A percentile compares a stretch with the other conserved stretches of the same genome.
phyloP scores from a whole-genome alignment of 495 filamentous ascomycete genomes.

The Penicillium cataractarum region DNA sequence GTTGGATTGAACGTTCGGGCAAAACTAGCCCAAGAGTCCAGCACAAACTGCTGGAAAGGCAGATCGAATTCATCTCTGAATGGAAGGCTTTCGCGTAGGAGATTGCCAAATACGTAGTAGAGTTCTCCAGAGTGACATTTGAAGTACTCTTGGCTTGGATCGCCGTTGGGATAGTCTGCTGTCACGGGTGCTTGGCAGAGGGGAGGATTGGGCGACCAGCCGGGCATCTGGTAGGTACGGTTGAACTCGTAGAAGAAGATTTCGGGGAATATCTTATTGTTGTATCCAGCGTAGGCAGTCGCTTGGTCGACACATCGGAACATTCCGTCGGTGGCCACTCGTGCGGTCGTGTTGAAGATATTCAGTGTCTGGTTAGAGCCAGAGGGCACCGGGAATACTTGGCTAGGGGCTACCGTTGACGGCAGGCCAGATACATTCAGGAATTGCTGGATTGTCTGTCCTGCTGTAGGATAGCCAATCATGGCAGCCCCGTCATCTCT shows the following conservation, averaged over 20 bases:
- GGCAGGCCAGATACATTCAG: conserved; percentile 15
- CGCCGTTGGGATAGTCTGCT: conserved; percentile 23
- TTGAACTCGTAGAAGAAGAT: conserved; percentile 35
- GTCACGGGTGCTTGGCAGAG: conserved; percentile 29
- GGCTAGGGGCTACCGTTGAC: conserved; percentile 14
- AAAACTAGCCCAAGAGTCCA: conserved; percentile 35
- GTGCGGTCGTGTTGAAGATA: conserved; percentile 33
- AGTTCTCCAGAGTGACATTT: conserved; percentile 35
- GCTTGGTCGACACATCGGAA: conserved; percentile 35
- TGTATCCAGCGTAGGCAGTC: conserved; percentile 25
- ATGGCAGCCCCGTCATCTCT: conserved; percentile 33
- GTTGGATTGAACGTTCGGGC: conserved; percentile 25
- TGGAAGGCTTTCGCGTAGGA: conserved; percentile 21
- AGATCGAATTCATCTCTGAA: conserved; percentile 30
- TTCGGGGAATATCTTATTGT: conserved; percentile 27
- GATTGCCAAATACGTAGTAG: conserved; percentile 31
- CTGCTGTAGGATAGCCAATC: conserved; percentile 24
- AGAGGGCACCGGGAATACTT: conserved; percentile 23
- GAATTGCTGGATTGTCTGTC: conserved; percentile 17
- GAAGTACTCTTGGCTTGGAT: conserved; percentile 33
- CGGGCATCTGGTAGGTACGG: conserved; percentile 32
- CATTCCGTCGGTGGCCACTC: conserved; percentile 30
- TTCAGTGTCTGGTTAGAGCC: conserved; percentile 27
- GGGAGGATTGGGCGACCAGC: conserved; percentile 31
- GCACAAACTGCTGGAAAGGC: conserved; percentile 30